Base-by-base conservation (phyloP, 2,329 filamentous ascomycete species). In the Madurella fahalii region DNA sequence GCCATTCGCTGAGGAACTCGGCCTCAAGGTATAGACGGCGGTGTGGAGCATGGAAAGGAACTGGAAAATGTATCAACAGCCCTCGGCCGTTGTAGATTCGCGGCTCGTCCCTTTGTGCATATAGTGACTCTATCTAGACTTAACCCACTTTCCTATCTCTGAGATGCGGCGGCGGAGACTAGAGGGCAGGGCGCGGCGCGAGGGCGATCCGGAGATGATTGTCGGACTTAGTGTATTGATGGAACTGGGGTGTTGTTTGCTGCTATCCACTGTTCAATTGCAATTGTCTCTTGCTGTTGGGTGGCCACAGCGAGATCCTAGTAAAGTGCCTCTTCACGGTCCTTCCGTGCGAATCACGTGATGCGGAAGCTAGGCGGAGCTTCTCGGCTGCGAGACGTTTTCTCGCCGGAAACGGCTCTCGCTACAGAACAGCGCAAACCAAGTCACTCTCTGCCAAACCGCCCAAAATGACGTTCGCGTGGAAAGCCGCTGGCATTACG, bases 401-500 rank as follows among this genome's bases (percentile, higher is more conserved):
- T 65, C 61, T 66, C 58, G 58, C 57, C 65, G 63, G 65, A 60
- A 60, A 58, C 61, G 58, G 66, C 64, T 61, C 60, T 56, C 62
- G 61, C 63, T 65, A 62, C 65, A 72, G 73, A 63, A 69, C 60
- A 53, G 46, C 52, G 50, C 50, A 57, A 55, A 11, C 18, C 55
- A 50, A 54, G 37, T 54, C 49, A 47, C 43, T 53, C 65, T 51
- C 44, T 44, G 45, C 52, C 52, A 60, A 68, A 54, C 71, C 73
- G 73, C 73, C 47, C 83, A 90, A 83, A 79, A 99, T 97, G 94
- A 82, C 88, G 78, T 93, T 92, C 81, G 90, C 92, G 73, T 99
- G 93, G 94, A 97, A 96, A 89, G 85, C 92, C 72, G 90, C 94
- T 74, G 94, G 94, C 77, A 82, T 97, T 73, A 95, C 86, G 92